phyloP scores from a whole-genome alignment of 129 eudicot species.

The Erigeron canadensis region DNA sequence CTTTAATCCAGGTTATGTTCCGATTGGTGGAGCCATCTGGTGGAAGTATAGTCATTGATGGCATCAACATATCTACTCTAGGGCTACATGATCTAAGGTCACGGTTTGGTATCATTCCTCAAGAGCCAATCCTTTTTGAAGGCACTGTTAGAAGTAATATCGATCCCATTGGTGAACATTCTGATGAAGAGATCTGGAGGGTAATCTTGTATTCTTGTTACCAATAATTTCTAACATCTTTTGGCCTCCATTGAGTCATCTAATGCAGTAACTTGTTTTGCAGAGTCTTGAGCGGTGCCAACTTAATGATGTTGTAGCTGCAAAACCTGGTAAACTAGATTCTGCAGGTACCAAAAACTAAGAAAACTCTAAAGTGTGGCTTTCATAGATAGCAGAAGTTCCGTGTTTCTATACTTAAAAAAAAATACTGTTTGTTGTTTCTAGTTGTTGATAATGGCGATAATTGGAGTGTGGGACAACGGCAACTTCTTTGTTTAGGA shows the following conservation, averaged over 20 bases:
- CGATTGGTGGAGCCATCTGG: conserved; percentile 74
- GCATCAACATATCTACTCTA: conserved; percentile 55
- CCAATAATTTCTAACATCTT: neutral
- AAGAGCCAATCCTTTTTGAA: no score
- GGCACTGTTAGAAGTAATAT: no score
- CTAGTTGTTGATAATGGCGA: conserved; percentile 72
- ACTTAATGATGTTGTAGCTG: conserved; percentile 63
- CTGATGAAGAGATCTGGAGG: conserved; percentile 86
- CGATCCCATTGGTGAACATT: conserved; percentile 63
- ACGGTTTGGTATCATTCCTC: conserved; percentile 87
- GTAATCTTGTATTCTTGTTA: conserved; percentile 28
- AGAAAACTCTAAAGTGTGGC: no score
- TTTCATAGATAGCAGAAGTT: no score
- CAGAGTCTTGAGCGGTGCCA: conserved; percentile 84
- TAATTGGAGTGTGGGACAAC: conserved; percentile 78
- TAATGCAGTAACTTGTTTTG: conserved; percentile 19
- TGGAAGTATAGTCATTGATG: conserved; percentile 69
- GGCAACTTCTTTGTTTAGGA: conserved; percentile 75
- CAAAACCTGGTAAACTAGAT: conserved; percentile 69
- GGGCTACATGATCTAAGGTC: conserved; percentile 90
- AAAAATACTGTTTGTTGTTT: no score
- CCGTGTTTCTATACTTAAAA: no score
- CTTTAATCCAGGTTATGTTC: conserved; percentile 74
- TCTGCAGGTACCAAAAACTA: no score
- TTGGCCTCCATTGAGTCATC: neutral